These are phyloP conservation scores for Mrakia blollopis DNA, from an alignment of 768 basidiomycete genomes.

Conservation along the genomic window DNA sequence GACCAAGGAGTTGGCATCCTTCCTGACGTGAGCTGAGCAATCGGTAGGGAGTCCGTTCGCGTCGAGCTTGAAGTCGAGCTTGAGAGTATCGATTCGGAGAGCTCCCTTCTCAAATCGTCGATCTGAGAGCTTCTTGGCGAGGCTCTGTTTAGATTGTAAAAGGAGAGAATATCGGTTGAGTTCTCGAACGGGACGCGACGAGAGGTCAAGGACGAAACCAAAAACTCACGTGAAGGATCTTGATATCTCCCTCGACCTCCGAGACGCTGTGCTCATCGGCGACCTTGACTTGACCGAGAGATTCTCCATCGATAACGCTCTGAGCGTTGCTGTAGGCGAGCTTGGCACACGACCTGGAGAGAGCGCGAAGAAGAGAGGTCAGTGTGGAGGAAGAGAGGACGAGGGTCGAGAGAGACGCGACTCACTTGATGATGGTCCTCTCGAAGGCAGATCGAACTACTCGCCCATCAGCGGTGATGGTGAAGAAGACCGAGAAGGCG, in stretches of 20 bases:
- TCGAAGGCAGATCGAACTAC: conserved; percentile 87
- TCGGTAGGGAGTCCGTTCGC: conserved; percentile 72
- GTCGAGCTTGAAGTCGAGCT: conserved; percentile 72
- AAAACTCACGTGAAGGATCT: conserved; percentile 52
- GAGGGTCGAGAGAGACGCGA: conserved; percentile 12
- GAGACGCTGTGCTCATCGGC: conserved; percentile 55
- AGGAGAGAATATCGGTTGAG: background rate
- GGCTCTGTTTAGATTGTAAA: conserved; percentile 39
- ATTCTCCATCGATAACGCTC: conserved; percentile 68
- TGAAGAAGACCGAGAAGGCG: conserved; percentile 84
- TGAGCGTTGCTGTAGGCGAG: conserved; percentile 79
- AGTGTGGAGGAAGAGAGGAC: background rate
- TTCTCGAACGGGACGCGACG: background rate
- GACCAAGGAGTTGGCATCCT: conserved; percentile 71
- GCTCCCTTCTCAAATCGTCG: conserved; percentile 76
- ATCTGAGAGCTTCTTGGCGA: conserved; percentile 67
- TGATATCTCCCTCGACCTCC: conserved; percentile 72
- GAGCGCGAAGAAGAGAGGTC: conserved; percentile 13
- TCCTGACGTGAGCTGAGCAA: conserved; percentile 60
- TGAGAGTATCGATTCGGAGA: conserved; percentile 62
- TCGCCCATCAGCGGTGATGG: conserved; percentile 72
- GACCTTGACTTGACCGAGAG: conserved; percentile 53
- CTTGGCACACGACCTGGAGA: conserved; percentile 71
- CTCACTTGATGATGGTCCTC: conserved; percentile 82
- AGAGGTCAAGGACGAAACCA: too few species aligned